phyloP scores from a whole-genome alignment of 768 basidiomycete species.

The Amanita pseudoporphyria region DNA sequence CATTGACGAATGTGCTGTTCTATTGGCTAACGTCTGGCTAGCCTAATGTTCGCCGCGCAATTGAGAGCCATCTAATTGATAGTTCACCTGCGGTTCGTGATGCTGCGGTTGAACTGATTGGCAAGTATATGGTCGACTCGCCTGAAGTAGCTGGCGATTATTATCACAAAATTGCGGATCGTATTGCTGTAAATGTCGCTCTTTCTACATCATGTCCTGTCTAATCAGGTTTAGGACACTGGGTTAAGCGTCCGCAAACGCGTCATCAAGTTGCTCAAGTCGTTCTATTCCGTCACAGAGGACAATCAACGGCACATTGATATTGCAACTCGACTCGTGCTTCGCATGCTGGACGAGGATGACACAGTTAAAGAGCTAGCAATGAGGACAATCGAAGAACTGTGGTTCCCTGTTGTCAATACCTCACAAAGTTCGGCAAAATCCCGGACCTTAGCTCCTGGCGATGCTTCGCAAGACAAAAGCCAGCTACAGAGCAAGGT shows the following conservation, averaged over 20 bases:
- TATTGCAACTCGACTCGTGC: constrained; percentile 72
- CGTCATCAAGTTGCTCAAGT: constrained; percentile 88
- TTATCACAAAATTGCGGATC: constrained; percentile 78
- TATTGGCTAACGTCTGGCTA: constrained; percentile 20
- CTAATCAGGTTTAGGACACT: constrained; percentile 55
- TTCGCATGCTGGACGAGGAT: constrained; percentile 87
- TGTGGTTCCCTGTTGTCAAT: constrained; percentile 61
- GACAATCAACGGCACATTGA: constrained; percentile 58
- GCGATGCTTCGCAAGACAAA: constrained; percentile 37
- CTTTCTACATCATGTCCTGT: not conserved
- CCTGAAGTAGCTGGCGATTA: constrained; percentile 87
- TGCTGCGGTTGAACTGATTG: constrained; percentile 92
- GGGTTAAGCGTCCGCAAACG: constrained; percentile 91
- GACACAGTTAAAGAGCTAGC: constrained; percentile 93
- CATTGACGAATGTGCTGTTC: not conserved
- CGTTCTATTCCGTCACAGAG: constrained; percentile 61
- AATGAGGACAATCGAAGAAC: constrained; percentile 79
- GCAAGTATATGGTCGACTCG: constrained; percentile 91
- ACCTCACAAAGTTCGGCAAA: constrained; percentile 19
- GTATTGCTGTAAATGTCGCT: constrained; percentile 63
- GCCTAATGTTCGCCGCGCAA: constrained; percentile 73
- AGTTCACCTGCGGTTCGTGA: constrained; percentile 93
- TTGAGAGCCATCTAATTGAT: constrained; percentile 86
- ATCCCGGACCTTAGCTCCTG: constrained; percentile 13
- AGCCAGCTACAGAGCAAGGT: constrained; percentile 53